Base-by-base conservation (phyloP, 2,329 filamentous ascomycete species). In the Talaromyces sp. region DNA sequence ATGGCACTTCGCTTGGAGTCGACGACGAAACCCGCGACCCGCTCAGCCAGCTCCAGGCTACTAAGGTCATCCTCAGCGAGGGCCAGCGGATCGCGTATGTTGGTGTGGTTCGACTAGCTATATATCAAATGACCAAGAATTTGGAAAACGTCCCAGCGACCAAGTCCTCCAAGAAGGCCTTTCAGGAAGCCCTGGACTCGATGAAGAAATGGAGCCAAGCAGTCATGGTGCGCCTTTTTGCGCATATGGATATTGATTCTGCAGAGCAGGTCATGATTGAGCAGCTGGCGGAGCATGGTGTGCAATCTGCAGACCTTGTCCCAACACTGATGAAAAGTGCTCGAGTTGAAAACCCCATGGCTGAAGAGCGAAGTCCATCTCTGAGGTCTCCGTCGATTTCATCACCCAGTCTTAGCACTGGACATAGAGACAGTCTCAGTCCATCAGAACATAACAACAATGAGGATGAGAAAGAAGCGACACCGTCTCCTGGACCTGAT, bases 251-350 rank as follows among this genome's bases (percentile, higher is more conserved):
- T 62, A 96, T 99, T 69, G 92, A 88, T 70, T 81, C 88, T 35
- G 75, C 76, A 61, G 95, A 99, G 76, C 95, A 99, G 79, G 82
- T 99, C 73, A 99, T 99, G 95, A 97, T 99, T 66, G 95, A 99
- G 77, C 95, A 99, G 75, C 81, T 99, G 61, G 89, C 90, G 13
- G 90, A 95, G 61, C 95, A 99, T 76, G 95, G 93, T 4, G 92
- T 99, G 7, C 82, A 91, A 63, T 89, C 95, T 0, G 80, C 81
- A 51, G 95, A 99, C 73, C 80, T 99, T 61, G 93, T 91, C 0
- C 89, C 90, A 0, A 85, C 90, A 0, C 81, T 99, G 51, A 96
- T 96, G 88, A 87, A 91, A 64, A 99, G 98, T 74, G 86, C 95
- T 13, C 85, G 92, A 56, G 93, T 99, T 35, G 91, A 91, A 70